Conservation (phyloP, 148 eudicot genomes). For the Pouteria glomerata region DNA sequence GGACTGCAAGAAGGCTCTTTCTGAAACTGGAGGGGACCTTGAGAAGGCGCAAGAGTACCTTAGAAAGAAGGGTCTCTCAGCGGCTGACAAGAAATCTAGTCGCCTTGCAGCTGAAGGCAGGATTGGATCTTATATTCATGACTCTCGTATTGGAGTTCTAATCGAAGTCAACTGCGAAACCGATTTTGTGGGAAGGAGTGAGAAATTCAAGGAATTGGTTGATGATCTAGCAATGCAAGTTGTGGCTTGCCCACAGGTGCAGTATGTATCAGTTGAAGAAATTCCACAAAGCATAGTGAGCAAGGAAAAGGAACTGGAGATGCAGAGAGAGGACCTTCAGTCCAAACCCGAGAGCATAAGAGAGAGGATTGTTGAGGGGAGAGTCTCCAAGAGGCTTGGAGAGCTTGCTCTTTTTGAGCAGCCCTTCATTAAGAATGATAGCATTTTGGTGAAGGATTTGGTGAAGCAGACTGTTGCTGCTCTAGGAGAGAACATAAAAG, state of each 20-base stretch:
- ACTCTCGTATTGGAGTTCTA: constrained; percentile 83
- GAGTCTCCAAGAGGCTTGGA: constrained; percentile 85
- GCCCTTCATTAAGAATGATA: constrained; percentile 74
- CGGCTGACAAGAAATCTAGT: constrained; percentile 91
- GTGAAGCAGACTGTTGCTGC: constrained; percentile 91
- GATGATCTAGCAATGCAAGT: constrained; percentile 99
- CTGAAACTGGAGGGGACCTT: constrained; percentile 89
- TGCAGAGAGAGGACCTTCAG: constrained; percentile 89
- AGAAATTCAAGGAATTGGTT: constrained; percentile 79
- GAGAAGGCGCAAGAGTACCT: constrained; percentile 93
- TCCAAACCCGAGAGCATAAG: constrained; percentile 85
- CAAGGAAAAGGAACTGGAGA: constrained; percentile 80
- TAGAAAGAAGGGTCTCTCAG: constrained; percentile 83
- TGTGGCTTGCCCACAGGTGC: constrained; percentile 81
- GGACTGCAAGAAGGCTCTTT: constrained; percentile 97
- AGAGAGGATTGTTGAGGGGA: constrained; percentile 83
- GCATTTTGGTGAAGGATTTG: constrained; percentile 74
- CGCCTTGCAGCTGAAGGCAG: constrained; percentile 93
- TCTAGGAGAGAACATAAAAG: constrained; percentile 90
- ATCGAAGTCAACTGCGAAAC: constrained; percentile 96
- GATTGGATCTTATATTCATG: constrained; percentile 94
- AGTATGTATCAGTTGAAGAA: constrained; percentile 70
- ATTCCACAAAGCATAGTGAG: constrained; percentile 52
- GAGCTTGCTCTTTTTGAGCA: constrained; percentile 95
- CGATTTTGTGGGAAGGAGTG: constrained; percentile 85